Base-by-base conservation (phyloP, 1,284 basidiomycete species). In the Ustilago esculenta region DNA sequence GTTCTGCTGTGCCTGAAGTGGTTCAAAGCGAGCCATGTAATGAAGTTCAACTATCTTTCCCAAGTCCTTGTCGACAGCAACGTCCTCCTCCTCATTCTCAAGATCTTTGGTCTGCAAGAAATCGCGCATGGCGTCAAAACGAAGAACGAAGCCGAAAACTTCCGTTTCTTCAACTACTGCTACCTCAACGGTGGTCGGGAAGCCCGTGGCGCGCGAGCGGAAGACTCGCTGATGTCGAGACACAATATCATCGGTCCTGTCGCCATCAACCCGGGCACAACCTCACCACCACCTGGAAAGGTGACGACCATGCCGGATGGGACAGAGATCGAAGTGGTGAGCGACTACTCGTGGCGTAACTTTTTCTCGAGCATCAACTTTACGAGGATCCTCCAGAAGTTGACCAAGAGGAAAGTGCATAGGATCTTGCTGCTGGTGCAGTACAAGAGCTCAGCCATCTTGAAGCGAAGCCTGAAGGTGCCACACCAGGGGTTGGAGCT, bases 331-430 rank as follows among this genome's bases (percentile, higher is more conserved):
- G 94, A 97, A 77, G 85, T 96, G 77, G 86, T 98, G 52, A 90
- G 89, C 17, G 93, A 97, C 44, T 98, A 92, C 82, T 96, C 93
- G 5, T 98, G 95, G 94, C 86, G 96, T 51, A 98, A 98, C 84
- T 97, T 98, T 83, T 98, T 98, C 83, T 88, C 93, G 9, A 89
- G 90, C n/a, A 95, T 98, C 84, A 98, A 98, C 82, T 97, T 98
- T 81, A 92, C 95, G 23, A 94, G 94, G 81, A 92, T 99, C 69
- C 90, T 99, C 87, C 96, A 99, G 82, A 98, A 98, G 84, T 83
- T 99, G 67, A 95, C 94, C 2, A 98, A 98, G 83, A 89, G 91
- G 72, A 90, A 94, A 36, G 92, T 92, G 8, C 94, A 98, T 82
- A 87, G 96, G 20, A 96, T 98, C 66, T 89, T 92, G 85, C 90